These are phyloP conservation scores for Sclerospora graminicola DNA, from an alignment of 352 stramenopile genomes.

Conservation along the genomic window DNA sequence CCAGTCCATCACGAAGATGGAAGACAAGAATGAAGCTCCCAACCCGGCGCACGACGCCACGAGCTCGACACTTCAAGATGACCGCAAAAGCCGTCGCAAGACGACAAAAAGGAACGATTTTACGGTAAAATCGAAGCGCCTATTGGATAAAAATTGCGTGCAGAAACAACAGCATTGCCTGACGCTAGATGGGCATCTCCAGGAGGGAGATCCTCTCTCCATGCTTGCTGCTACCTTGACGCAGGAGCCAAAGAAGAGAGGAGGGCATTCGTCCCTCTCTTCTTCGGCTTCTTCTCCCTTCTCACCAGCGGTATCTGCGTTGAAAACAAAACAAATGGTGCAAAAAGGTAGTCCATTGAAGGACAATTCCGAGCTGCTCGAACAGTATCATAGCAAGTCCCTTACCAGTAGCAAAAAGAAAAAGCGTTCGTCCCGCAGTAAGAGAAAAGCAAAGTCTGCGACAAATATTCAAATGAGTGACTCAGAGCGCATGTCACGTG, in stretches of 20 bases:
- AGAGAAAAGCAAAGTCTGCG: constrained; percentile 26
- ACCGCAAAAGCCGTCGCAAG: constrained; percentile 1
- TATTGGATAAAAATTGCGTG: constrained; percentile 9
- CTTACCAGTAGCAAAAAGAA: constrained; percentile 12
- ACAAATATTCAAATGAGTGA: constrained; percentile 31
- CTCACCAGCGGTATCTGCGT: no score
- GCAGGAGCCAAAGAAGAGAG: constrained; percentile 15
- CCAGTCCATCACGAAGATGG: constrained; percentile 7
- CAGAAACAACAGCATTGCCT: constrained; percentile 13
- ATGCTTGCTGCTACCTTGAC: constrained; percentile 11
- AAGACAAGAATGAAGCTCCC: not conserved
- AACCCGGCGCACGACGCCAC: constrained; percentile 3
- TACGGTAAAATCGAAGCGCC: constrained; percentile 12
- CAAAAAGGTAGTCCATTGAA: no score
- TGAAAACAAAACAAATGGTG: no score
- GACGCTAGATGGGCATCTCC: constrained; percentile 7
- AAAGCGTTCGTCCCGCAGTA: constrained; percentile 14
- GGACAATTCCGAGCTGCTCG: no score
- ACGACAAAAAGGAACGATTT: constrained; percentile 18
- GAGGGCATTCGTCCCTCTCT: constrained; percentile 10
- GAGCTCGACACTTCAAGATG: not conserved
- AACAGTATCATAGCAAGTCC: constrained; percentile 11
- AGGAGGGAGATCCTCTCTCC: constrained; percentile 6
- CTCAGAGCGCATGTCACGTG: constrained; percentile 41
- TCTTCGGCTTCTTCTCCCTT: constrained; percentile 12